Base-by-base conservation (phyloP, 2,329 filamentous ascomycete species). In the Claviceps digitariae region DNA sequence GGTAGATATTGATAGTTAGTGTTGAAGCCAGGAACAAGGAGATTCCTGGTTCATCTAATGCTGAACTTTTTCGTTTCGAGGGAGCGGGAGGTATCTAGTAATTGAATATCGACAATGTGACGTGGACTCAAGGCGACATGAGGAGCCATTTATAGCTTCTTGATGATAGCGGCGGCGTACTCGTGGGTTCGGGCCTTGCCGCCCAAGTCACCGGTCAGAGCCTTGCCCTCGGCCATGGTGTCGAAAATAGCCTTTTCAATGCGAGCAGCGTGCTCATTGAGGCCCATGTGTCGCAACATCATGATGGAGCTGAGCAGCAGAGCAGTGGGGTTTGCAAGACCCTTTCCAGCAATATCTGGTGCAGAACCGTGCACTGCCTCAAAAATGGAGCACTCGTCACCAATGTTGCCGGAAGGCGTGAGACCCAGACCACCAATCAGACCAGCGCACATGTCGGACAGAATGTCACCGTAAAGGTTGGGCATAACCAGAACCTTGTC, bases 381-480 rank as follows among this genome's bases (percentile, higher is more conserved):
- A 77, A 98, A 98, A 77, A 97, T 96, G 70, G 89, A 95, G 85
- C 90, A 97, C 78, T 95, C 87, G 74, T 96, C 90, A 73, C 90
- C 93, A 67, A 96, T 97, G 82, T 98, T 98, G 67, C 91, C 93
- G 41, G 91, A 97, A 60, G 93, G 93, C 41, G 93, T 96, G 51
- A 98, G 83, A 70, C 93, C 93, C 59, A 98, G 86, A 73, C 93
- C 93, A 70, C 93, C 93, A 66, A 98, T 97, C 63, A 98, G 81
- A 76, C 93, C 93, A 65, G 93, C 93, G 78, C 93, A 97, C 89
- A 97, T 95, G 73, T 98, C 93, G 67, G 91, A 97, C 61, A 98
- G 82, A 79, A 98, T 98, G 75, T 97, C 93, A 73, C 93, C 93
- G 79, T 97, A 98, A 65, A 97, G 80, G 81, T 98, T 98, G 72